Percentiles rank a stretch among this genome's conserved stretches.
Conservation (phyloP, 2,329 filamentous ascomycete species). For the Cladosporium sp. region DNA sequence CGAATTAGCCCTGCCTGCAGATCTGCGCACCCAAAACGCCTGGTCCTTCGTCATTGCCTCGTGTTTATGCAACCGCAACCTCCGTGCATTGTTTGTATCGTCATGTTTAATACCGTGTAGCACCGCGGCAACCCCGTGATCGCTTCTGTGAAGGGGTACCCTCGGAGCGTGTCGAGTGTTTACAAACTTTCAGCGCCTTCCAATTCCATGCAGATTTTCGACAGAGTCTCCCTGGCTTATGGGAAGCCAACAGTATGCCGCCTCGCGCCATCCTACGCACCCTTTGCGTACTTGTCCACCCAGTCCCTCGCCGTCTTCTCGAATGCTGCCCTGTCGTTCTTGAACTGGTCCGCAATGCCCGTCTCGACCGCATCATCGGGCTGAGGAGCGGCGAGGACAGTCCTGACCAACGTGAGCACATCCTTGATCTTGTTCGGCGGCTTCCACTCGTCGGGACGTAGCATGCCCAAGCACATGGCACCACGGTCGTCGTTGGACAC, state of each 20-base stretch:
- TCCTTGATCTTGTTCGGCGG: constrained; percentile 71
- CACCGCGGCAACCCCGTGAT: too few relatives aligned
- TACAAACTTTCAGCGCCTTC: neutral
- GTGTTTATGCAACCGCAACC: neutral
- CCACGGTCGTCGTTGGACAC: constrained; percentile 82
- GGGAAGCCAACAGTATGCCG: neutral
- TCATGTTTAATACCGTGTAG: too few relatives aligned
- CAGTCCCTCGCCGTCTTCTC: constrained; percentile 72
- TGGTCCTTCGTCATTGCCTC: neutral
- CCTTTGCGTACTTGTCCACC: constrained; percentile 65
- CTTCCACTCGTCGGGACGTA: constrained; percentile 89
- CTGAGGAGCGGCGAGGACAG: constrained; percentile 74
- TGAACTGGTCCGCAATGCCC: constrained; percentile 80
- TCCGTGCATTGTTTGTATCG: neutral
- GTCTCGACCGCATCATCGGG: constrained; percentile 86
- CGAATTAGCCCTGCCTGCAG: neutral
- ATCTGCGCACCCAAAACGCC: neutral
- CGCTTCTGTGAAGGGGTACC: neutral
- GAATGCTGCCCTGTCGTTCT: constrained; percentile 62
- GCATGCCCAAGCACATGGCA: constrained; percentile 77
- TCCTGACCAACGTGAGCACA: constrained; percentile 72
- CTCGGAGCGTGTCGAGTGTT: neutral
- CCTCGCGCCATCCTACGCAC: constrained; percentile 8
- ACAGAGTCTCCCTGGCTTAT: neutral
- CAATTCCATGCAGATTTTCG: constrained; percentile 10